Base-by-base conservation (phyloP, 257 asterid species). In the Mitragyna speciosa region DNA sequence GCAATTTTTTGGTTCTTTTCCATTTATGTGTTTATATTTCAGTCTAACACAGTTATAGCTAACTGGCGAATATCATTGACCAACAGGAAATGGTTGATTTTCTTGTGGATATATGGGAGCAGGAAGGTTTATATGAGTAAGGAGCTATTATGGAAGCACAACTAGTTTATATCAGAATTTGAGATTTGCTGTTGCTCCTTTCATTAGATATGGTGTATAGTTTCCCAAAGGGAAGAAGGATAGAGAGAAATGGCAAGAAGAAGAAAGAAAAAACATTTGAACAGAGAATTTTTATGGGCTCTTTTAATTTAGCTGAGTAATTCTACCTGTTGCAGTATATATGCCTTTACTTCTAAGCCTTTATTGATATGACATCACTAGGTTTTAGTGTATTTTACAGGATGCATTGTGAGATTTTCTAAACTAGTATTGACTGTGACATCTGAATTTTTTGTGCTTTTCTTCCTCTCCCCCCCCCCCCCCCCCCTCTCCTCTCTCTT, bases 91-190 rank as follows among this genome's bases (percentile, higher is more conserved):
- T 92, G 92, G 92, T 90, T 16, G 95, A 92, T 80, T 90, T 92
- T 82, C 95, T 92, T 47, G 95, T 87, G 11, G 97, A 92, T 70
- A 80, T 86, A 79, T 92, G 95, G 95, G 97, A 92, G 83, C 92
- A 88, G 80, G 97, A 92, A 76, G 92, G 95, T 66, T 72, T 90
- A 80, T 90, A 82, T 77, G 90, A 89, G 20, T 90, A 84, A 85
- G 43, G 77, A 76, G 67, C 74, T 45, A 68, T 59, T 24, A n/a
- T 64, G 33, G 45, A 47, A 47, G 61, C 36, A 33, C 65, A 48
- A 54, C 77, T 26, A 61, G 52, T 72, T 19, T 61, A 16, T 63
- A 16, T 41, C 48, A 80, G 28, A 12, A 36, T 36, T 31, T 58
- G 70, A 54, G 26, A 68, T 76, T n/a, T 14, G 75, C 69, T 67